These are phyloP conservation scores for Nymphaea thermarum DNA, from an alignment of 164 flowering plant species.

Conservation along the genomic window DNA sequence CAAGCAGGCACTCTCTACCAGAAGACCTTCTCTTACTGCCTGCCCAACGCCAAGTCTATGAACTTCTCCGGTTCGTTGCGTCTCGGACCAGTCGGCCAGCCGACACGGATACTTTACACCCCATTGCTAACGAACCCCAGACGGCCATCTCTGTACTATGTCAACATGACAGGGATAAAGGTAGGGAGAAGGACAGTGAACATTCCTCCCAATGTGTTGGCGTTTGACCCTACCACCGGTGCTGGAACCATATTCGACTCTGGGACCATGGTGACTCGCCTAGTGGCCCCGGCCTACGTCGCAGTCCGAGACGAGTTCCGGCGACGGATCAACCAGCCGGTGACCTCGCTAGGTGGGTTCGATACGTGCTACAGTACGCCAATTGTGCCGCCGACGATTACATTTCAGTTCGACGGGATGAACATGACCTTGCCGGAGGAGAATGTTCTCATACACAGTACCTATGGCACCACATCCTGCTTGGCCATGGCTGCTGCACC, in stretches of 20 bases:
- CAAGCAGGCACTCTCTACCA: constrained; percentile 55
- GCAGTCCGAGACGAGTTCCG: constrained; percentile 60
- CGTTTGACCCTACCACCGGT: constrained; percentile 68
- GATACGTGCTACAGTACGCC: constrained; percentile 68
- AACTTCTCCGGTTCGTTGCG: constrained; percentile 69
- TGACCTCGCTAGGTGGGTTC: constrained; percentile 63
- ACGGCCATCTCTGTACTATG: constrained; percentile 75
- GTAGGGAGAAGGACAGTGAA: constrained; percentile 54
- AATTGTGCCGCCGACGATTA: constrained; percentile 40
- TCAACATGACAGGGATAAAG: constrained; percentile 44
- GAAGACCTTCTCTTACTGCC: constrained; percentile 87
- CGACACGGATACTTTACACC: constrained; percentile 55
- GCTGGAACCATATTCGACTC: constrained; percentile 90
- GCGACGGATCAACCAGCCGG: constrained; percentile 25
- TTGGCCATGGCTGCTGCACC: constrained; percentile 82
- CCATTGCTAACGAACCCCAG: constrained; percentile 70
- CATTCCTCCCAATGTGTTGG: constrained; percentile 53
- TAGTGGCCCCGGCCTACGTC: constrained; percentile 46
- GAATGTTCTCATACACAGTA: constrained; percentile 56
- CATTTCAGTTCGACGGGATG: constrained; percentile 60
- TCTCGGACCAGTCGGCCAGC: constrained; percentile 75
- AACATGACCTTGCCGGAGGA: constrained; percentile 58
- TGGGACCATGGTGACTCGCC: constrained; percentile 43
- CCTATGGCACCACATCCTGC: constrained; percentile 43
- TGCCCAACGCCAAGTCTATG: constrained; percentile 60